Evolutionary conservation across 768 basidiomycete species (phyloP).

Genomic region (Boletus sp.): DNA sequence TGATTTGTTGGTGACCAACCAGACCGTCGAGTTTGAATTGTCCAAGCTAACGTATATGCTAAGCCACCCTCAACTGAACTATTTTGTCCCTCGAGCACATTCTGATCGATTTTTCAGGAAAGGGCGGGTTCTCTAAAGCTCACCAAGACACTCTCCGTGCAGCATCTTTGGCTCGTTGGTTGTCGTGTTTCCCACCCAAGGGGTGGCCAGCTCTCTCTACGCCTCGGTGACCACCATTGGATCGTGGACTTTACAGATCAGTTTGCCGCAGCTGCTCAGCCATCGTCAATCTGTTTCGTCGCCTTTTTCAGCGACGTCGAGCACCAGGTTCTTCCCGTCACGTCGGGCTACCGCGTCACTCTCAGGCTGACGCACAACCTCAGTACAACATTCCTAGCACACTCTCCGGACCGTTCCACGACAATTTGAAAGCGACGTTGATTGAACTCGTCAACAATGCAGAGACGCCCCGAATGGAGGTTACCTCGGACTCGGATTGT

Average conservation of each 20-base stretch:
- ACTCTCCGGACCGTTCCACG: neutral
- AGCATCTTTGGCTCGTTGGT: slow-evolving; percentile 53
- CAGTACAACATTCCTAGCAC: neutral
- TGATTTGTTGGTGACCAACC: slow-evolving; percentile 11
- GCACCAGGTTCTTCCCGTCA: slow-evolving; percentile 42
- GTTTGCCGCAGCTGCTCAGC: neutral
- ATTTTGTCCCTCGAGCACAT: neutral
- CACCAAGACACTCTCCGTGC: slow-evolving; percentile 48
- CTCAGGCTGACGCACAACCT: slow-evolving; percentile 46
- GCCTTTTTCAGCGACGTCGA: slow-evolving; percentile 45
- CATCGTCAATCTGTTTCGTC: slow-evolving; percentile 34
- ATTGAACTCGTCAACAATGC: slow-evolving; percentile 24
- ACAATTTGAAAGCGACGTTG: neutral
- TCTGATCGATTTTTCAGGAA: neutral
- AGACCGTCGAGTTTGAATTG: slow-evolving; percentile 35
- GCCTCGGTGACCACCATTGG: slow-evolving; percentile 34
- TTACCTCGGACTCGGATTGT: slow-evolving; percentile 36
- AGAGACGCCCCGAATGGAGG: slow-evolving; percentile 33
- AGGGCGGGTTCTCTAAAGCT: slow-evolving; percentile 47
- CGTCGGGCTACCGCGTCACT: slow-evolving; percentile 42
- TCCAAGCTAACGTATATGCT: slow-evolving; percentile 52
- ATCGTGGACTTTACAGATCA: slow-evolving; percentile 36
- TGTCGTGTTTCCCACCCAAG: slow-evolving; percentile 45
- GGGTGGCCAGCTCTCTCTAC: slow-evolving; percentile 44
- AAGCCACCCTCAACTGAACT: neutral